These are phyloP conservation scores for Colletotrichum higginsianum DNA, from an alignment of 2,329 filamentous ascomycete species.

Conservation along the genomic window DNA sequence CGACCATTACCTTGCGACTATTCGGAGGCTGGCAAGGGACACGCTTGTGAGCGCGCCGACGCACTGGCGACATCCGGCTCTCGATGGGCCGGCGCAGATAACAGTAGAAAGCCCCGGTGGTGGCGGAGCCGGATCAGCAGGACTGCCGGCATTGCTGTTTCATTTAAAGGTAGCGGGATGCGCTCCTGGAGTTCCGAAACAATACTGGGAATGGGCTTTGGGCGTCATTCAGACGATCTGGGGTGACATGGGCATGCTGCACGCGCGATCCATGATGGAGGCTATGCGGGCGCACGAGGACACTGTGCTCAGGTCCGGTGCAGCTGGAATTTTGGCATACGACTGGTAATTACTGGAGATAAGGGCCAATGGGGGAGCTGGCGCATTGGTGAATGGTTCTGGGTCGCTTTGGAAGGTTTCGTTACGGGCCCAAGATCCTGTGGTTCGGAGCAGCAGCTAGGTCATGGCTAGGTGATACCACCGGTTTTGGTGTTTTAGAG, in stretches of 20 bases:
- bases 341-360: slow-evolving; percentile 26
- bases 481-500: slow-evolving; percentile 7
- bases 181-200: slow-evolving; percentile 60
- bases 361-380: neutral
- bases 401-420: neutral
- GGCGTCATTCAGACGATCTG: slow-evolving; percentile 64
- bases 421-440: neutral
- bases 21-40: slow-evolving; percentile 59
- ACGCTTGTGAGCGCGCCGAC: slow-evolving; percentile 63
- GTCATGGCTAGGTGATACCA: slow-evolving; percentile 29
- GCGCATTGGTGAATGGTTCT: slow-evolving; percentile 6
- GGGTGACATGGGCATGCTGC: slow-evolving; percentile 66
- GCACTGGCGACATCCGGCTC: slow-evolving; percentile 66
- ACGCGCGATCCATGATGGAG: slow-evolving; percentile 62
- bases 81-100: slow-evolving; percentile 55
- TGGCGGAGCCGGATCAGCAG: slow-evolving; percentile 62
- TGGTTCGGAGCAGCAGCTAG: slow-evolving; percentile 14
- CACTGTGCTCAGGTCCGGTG: slow-evolving; percentile 35
- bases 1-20: slow-evolving; percentile 51
- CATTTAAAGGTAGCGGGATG: slow-evolving; percentile 64
- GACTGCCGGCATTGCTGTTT: slow-evolving; percentile 63
- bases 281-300: slow-evolving; percentile 53
- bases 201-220: slow-evolving; percentile 62
- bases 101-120: slow-evolving; percentile 55
- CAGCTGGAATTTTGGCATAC: slow-evolving; percentile 39